A percentile compares a stretch with the other conserved stretches of the same genome.
Evolutionary conservation across 2,329 filamentous ascomycete species (phyloP).

Genomic region (Verticillium tricorpus): DNA sequence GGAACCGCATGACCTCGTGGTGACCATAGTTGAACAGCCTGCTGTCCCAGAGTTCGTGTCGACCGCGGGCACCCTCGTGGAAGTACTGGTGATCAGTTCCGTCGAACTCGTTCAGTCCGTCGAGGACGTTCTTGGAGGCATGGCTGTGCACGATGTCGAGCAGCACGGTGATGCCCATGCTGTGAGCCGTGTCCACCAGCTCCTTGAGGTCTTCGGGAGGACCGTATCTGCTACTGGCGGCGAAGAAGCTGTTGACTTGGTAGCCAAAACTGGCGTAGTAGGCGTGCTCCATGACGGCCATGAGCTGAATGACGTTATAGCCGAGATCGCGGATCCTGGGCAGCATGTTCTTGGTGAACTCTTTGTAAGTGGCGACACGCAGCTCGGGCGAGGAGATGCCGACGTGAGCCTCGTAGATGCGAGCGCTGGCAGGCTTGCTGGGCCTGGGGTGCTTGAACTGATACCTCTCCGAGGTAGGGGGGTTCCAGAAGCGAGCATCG

Average conservation of each 20-base stretch:
- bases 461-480: slow-evolving; percentile 70
- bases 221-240: slow-evolving; percentile 92
- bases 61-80: slow-evolving; percentile 78
- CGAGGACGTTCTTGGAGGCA: slow-evolving; percentile 93
- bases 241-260: slow-evolving; percentile 98
- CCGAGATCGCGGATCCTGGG: slow-evolving; percentile 85
- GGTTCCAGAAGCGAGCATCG: slow-evolving; percentile 97
- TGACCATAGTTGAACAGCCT: slow-evolving; percentile 94
- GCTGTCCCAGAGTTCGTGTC: slow-evolving; percentile 93
- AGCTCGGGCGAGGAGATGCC: slow-evolving; percentile 92
- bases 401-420: slow-evolving; percentile 98
- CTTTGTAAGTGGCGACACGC: slow-evolving; percentile 89
- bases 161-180: slow-evolving; percentile 83
- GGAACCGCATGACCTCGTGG: slow-evolving; percentile 92
- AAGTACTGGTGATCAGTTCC: slow-evolving; percentile 95
- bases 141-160: slow-evolving; percentile 97
- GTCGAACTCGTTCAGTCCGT: slow-evolving; percentile 94
- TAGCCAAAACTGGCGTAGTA: slow-evolving; percentile 99
- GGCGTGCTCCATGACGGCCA: slow-evolving; percentile 99
- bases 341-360: slow-evolving; percentile 90
- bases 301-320: slow-evolving; percentile 97
- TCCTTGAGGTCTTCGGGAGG: slow-evolving; percentile 93
- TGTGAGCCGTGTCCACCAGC: slow-evolving; percentile 90
- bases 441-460: slow-evolving; percentile 79
- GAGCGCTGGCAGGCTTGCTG: slow-evolving; percentile 76